Evolutionary conservation across 2,329 filamentous ascomycete genomes (phyloP).

Genomic region (Coniochaeta prunicola): DNA sequence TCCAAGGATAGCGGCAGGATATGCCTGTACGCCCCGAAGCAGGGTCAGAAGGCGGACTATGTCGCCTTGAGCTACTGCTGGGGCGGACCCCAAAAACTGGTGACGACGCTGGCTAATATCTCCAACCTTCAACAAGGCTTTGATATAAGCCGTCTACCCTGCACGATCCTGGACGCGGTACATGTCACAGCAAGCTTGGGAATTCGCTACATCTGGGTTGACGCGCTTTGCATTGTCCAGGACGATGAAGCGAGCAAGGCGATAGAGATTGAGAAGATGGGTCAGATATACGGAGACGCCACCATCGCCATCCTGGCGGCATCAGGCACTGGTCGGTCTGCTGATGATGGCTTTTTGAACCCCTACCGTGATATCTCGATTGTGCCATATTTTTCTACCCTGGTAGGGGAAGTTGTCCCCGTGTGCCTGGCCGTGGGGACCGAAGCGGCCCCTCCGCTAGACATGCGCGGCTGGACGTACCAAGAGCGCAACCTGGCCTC

Average conservation of each 20-base stretch:
- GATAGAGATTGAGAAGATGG: not conserved
- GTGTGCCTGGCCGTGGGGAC: not conserved
- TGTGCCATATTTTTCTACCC: not conserved
- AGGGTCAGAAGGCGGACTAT: not conserved
- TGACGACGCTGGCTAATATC: not conserved
- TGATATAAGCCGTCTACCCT: not conserved
- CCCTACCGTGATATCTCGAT: not conserved
- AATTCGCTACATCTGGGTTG: constrained; percentile 1
- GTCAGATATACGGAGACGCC: not conserved
- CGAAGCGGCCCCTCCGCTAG: not conserved
- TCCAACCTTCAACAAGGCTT: not conserved
- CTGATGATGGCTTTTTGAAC: not conserved
- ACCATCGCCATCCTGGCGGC: not conserved
- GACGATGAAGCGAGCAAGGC: not conserved
- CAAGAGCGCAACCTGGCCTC: constrained; percentile 4
- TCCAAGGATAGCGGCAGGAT: not conserved
- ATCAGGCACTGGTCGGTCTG: not conserved
- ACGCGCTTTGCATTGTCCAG: not conserved
- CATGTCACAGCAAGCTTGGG: not conserved
- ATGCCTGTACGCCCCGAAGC: not conserved
- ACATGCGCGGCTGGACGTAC: constrained; percentile 5
- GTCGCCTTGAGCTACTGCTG: constrained; percentile 1
- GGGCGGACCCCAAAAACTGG: not conserved
- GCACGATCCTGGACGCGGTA: not conserved
- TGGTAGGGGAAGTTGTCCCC: not conserved